phyloP scores from a whole-genome alignment of 257 asterid species.

The Nicotiana tabacum region DNA sequence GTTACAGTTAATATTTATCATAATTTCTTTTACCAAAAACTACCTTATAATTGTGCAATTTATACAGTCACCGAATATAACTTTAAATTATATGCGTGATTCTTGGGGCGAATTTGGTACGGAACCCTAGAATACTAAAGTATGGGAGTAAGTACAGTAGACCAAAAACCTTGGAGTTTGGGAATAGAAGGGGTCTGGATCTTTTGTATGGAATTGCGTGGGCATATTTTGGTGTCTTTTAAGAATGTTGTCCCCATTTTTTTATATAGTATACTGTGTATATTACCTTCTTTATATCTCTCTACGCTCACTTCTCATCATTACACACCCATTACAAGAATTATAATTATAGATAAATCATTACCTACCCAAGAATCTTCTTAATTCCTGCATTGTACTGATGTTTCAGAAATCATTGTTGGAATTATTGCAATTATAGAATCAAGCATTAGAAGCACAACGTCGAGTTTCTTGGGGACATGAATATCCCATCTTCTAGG shows the following conservation, averaged over 20 bases:
- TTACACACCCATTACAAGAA: background rate
- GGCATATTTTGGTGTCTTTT: constrained; percentile 12
- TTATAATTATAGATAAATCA: background rate
- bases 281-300: background rate
- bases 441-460: background rate
- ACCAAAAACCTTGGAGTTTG: constrained; percentile 11
- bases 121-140: background rate
- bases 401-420: background rate
- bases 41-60: too few relatives aligned
- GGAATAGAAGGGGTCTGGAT: background rate
- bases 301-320: background rate
- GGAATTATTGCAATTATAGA: background rate
- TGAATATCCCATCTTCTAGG: background rate
- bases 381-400: background rate
- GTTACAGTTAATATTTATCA: too few relatives aligned
- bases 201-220: constrained; percentile 1
- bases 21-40: too few relatives aligned
- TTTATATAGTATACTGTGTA: background rate
- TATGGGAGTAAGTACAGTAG: background rate
- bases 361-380: background rate
- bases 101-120: background rate
- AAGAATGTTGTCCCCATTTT: constrained; percentile 1
- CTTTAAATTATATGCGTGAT: background rate
- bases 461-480: background rate
- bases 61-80: too few relatives aligned